Evolutionary conservation across 1,284 basidiomycete genomes (phyloP), one percentile per base, ranked within the genome.

Genomic region (Tylopilus orsonianus): DNA sequence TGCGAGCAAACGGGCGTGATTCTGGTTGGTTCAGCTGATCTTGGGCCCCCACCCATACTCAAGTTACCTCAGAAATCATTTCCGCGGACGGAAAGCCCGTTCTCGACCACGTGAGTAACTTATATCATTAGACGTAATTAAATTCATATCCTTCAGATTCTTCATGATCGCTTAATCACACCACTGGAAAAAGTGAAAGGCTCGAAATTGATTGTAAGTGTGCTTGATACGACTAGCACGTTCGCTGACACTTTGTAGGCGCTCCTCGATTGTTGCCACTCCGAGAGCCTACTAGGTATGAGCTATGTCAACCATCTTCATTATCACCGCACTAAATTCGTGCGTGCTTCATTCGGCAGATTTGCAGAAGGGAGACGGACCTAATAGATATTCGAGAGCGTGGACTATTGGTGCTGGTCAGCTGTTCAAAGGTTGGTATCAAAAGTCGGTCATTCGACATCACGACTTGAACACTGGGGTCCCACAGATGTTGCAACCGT

Each of bases 1-100:
- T 41, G 35, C 66, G 67, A 46, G 62, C 62, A 14, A 61, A 68
- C 26, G 68, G 68, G 8, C 50, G 49, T 42, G 65, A 75, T 23
- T 67, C 66, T 50, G 70, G 73, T 73, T 32, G 41, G 57, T 49
- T 5, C 19, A 24, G 4, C 19, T 24, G 1, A 24, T n/a, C 9
- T 48, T 20, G 5, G 5, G 10, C 24, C 29, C 19, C n/a, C 0
- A 0, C 23, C 32, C 13, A 14, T 33, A 27, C 24, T 58, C 26
- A 56, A 5, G 8, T 7, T 23, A 18, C 9, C 10, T 30, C 23
- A 66, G 61, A 62, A 32, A 62, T 66, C 4, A 36, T 59, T 19
- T 37, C 42, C 1, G 60, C 60, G 0, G 53, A 66, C 27, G 61
- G 52, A 23, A 50, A 50, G 9, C 50, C 51, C 2, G 61, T 62